These are phyloP conservation scores for Fusarium drepaniforme DNA, from an alignment of 2,329 filamentous ascomycete species.

Conservation along the genomic window DNA sequence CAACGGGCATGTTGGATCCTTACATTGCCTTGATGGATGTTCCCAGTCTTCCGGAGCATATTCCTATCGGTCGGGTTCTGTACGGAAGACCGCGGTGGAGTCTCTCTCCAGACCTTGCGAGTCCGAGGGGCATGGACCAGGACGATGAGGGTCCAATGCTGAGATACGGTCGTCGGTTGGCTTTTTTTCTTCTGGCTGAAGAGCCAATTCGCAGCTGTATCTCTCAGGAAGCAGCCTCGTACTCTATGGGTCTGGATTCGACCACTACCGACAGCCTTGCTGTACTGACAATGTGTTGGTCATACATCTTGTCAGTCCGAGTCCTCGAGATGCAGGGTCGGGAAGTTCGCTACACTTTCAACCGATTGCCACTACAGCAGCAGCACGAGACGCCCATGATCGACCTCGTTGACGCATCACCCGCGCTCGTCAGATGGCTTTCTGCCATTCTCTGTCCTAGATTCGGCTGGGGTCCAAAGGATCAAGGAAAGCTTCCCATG, in stretches of 20 bases:
- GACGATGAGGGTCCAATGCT: background rate
- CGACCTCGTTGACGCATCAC: background rate
- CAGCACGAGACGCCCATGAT: background rate
- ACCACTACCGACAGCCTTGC: background rate
- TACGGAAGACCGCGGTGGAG: background rate
- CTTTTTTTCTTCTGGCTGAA: background rate
- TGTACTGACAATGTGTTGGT: conserved; percentile 6
- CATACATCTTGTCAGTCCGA: conserved; percentile 2
- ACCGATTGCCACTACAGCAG: background rate
- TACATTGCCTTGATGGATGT: background rate
- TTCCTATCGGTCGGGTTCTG: background rate
- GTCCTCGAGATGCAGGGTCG: conserved; percentile 6
- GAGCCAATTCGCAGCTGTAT: background rate
- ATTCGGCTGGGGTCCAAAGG: background rate
- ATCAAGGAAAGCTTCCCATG: background rate
- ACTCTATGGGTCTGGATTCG: background rate
- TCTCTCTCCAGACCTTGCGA: background rate
- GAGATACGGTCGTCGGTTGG: background rate
- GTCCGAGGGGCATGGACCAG: background rate
- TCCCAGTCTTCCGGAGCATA: background rate
- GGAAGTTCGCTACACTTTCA: background rate
- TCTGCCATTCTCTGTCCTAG: background rate
- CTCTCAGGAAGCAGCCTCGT: background rate
- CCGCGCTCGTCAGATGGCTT: background rate
- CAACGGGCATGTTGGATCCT: background rate